Base-by-base conservation (phyloP, 768 basidiomycete species). In the Russula foetens region DNA sequence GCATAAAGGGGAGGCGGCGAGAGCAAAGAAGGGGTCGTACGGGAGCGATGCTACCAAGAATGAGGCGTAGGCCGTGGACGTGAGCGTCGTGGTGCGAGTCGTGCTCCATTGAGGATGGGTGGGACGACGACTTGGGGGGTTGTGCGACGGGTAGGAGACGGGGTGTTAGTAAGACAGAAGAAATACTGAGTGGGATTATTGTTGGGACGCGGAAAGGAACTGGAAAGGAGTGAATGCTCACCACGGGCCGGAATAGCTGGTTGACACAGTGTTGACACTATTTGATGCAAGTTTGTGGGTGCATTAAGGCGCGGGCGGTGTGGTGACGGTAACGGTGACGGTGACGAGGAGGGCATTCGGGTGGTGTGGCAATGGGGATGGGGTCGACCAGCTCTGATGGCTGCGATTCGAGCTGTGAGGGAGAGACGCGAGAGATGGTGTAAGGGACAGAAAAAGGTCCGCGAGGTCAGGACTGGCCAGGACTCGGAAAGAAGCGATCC, bases 1-100 rank as follows among this genome's bases (percentile, higher is more conserved):
- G 49, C 19, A 7, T 28, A 26, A 43, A 47, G 53, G 48, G 64
- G 29, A 41, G 62, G 58, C 53, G 4, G 17, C 3, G 39, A 3
- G 14, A 21, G 38, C 29, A 19, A 51, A 48, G 50, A 44, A 43
- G 58, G 76, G 39, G 39, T 41, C 82, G 71, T 68, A 84, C 83
- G 63, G 83, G 83, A 12, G 79, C 72, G 14, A 86, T 84, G 66
- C 81, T 83, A 23, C 84, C 84, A 52, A 86, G 70, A 0, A 80
- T 82, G 28, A 83, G 76, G 39, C 80, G 75, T 26, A 84, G 72
- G 8, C 66, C 68, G 43, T 67, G 52, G 41, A 73, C 65, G 47
- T 73, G 70, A 1, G 67, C 67, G 24, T 72, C 71, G 47, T 65
- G 70, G 56, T 71, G 69, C 19, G 69, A 65, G 59, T 71, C 70